These are phyloP conservation scores for Hymenoscyphus salicellus DNA, from an alignment of 2,329 filamentous ascomycete species.

Conservation along the genomic window DNA sequence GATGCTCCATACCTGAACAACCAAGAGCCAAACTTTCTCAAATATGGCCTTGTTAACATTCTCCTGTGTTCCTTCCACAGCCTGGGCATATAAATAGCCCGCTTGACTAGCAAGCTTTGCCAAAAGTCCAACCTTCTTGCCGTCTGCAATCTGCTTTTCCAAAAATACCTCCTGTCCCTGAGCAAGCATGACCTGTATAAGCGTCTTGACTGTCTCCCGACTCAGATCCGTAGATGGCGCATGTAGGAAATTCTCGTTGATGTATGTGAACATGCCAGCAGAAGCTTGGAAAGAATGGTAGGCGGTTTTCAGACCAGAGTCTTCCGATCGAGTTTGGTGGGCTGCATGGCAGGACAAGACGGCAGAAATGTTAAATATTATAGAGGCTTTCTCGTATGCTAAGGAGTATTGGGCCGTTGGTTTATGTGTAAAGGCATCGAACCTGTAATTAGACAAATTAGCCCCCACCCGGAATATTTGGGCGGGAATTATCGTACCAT, in stretches of 20 bases:
- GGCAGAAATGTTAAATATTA: conserved; percentile 99
- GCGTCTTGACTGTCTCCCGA: conserved; percentile 88
- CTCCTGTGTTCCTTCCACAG: conserved; percentile 84
- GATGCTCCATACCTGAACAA: conserved; percentile 63
- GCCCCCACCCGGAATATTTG: neutral
- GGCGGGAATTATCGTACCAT: conserved; percentile 59
- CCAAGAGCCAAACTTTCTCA: conserved; percentile 86
- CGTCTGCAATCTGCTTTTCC: conserved; percentile 89
- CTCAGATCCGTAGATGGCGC: conserved; percentile 95
- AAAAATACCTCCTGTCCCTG: conserved; percentile 97
- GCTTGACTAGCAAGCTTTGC: conserved; percentile 93
- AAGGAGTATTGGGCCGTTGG: conserved; percentile 95
- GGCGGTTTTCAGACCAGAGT: conserved; percentile 88
- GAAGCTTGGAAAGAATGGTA: conserved; percentile 98
- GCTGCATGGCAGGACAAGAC: conserved; percentile 95
- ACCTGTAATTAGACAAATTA: conserved; percentile 55
- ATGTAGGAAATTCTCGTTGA: conserved; percentile 98
- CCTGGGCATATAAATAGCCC: conserved; percentile 81
- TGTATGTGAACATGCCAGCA: conserved; percentile 99
- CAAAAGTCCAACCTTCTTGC: conserved; percentile 86
- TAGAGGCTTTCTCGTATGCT: conserved; percentile 96
- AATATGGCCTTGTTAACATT: conserved; percentile 89
- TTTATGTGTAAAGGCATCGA: conserved; percentile 98
- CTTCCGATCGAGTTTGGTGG: conserved; percentile 86
- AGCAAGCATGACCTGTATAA: conserved; percentile 89